A percentile compares a stretch with the other conserved stretches of the same genome.
phyloP scores from a whole-genome alignment of 371 early-diverging fungal genomes.

The Saksenaea vasiformis region DNA sequence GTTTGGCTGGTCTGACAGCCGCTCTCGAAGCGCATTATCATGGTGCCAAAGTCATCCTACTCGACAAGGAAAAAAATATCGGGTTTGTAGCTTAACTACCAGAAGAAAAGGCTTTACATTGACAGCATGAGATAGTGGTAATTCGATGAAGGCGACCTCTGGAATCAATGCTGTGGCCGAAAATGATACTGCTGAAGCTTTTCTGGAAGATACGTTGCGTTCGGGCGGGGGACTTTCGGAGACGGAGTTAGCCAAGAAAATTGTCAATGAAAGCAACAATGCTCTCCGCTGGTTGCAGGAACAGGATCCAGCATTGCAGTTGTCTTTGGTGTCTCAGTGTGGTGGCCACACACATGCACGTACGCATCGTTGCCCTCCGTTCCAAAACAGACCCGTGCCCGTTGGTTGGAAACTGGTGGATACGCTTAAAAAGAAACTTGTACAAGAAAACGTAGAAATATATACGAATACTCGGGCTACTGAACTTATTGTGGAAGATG shows the following conservation, averaged over 20 bases:
- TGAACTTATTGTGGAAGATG: not conserved
- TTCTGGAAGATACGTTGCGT: constrained; percentile 71
- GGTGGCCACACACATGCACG: constrained; percentile 74
- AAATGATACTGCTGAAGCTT: constrained; percentile 64
- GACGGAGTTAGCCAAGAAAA: constrained; percentile 57
- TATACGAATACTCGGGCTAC: constrained; percentile 44
- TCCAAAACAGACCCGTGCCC: constrained; percentile 46
- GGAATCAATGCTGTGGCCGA: constrained; percentile 85
- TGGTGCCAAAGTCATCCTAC: constrained; percentile 63
- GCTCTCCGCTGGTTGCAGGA: constrained; percentile 74
- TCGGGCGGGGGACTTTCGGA: constrained; percentile 71
- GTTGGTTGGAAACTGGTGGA: constrained; percentile 72
- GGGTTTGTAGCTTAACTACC: constrained; percentile 30
- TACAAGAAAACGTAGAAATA: constrained; percentile 47
- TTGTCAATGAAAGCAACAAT: constrained; percentile 62
- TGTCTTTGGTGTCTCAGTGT: constrained; percentile 73
- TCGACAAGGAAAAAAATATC: constrained; percentile 78
- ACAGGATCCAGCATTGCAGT: constrained; percentile 38
- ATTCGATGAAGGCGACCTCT: constrained; percentile 82
- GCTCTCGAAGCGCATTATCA: constrained; percentile 72
- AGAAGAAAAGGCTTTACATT: not conserved
- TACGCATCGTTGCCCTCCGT: constrained; percentile 70
- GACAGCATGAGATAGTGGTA: constrained; percentile 51
- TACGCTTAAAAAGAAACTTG: constrained; percentile 31
- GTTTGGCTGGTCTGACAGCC: constrained; percentile 80